A percentile compares a stretch with the other conserved stretches of the same genome.
Conservation (phyloP, 176 grass and related monocot species). For the Triticum turgidum region DNA sequence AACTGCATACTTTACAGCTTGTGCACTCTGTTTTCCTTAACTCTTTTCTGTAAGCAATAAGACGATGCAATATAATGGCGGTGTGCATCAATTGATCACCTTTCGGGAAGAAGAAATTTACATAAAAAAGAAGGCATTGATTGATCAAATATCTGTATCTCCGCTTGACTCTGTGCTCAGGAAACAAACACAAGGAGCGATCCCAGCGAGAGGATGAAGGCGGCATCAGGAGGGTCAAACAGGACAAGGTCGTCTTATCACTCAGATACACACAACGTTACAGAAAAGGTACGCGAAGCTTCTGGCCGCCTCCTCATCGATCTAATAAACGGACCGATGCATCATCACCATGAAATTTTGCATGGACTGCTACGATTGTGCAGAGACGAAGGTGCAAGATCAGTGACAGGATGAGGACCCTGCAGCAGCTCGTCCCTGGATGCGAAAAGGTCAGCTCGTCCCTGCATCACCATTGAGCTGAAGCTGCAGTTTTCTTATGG, state of each 20-base stretch:
- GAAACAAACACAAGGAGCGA: neutral
- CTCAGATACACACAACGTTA: constrained; percentile 5
- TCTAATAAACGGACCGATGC: neutral
- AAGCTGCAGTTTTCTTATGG: neutral
- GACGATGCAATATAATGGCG: too few relatives aligned
- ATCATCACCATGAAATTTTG: neutral
- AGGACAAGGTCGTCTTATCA: neutral
- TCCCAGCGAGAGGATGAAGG: neutral
- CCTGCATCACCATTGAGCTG: too few relatives aligned
- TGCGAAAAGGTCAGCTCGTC: constrained; percentile 25
- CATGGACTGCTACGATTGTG: neutral
- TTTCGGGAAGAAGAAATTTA: too few relatives aligned
- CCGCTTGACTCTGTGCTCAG: neutral
- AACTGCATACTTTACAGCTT: too few relatives aligned
- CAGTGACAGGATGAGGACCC: constrained; percentile 23
- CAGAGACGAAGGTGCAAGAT: constrained; percentile 36
- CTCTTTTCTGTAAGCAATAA: too few relatives aligned
- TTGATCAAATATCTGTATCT: too few relatives aligned
- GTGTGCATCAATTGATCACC: too few relatives aligned
- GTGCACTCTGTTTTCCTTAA: too few relatives aligned
- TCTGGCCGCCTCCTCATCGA: too few relatives aligned
- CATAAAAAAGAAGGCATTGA: too few relatives aligned
- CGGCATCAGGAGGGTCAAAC: neutral
- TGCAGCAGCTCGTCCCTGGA: constrained; percentile 36
- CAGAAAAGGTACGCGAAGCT: constrained; percentile 23